Evolutionary conservation across 805 yeast genomes (phyloP), one percentile per base, ranked within the genome.

Genomic region (Nadsonia fulvescens): DNA sequence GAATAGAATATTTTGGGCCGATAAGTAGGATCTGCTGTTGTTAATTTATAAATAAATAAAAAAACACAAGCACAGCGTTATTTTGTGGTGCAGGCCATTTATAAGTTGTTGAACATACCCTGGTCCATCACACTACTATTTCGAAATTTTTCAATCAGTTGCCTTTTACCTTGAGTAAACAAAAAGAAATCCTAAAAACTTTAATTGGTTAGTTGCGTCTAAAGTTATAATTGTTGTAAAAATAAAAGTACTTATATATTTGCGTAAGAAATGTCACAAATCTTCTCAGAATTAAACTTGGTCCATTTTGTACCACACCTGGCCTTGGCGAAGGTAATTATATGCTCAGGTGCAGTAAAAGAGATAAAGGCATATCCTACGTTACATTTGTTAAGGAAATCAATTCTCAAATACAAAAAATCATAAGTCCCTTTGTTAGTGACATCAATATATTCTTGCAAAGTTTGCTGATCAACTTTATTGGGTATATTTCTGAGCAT

Each of bases 401-500:
- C 70, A 34, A 65, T 60, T 28, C 70, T 51, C 35, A 62, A 39
- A 35, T 62, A 63, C 22, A 62, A 34, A 35, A 52, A 52, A 32
- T 51, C 54, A 29, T 53, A 43, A 13, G 53, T 44, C 18, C 41
- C 32, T 33, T 43, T 37, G 39, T 58, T 60, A 3, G 67, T 60
- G 14, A 37, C 46, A 35, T 64, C 67, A 16, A 65, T 40, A 37
- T 57, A 56, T 15, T 49, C 51, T 34, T 63, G 58, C 20, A 65
- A 49, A 35, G 55, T 53, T 17, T 51, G 44, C 34, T 60, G 65
- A 23, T 46, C 56, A 15, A 62, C 51, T 37, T 61, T 62, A 40
- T 64, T 65, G 15, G 70, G 70, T 22, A 64, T 63, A 32, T 64
- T 64, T 28, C 66, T 52, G 17, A 64, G 51, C 70, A 64, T 62